phyloP scores from a whole-genome alignment of 345 rosid species.

The Cardamine occulta region DNA sequence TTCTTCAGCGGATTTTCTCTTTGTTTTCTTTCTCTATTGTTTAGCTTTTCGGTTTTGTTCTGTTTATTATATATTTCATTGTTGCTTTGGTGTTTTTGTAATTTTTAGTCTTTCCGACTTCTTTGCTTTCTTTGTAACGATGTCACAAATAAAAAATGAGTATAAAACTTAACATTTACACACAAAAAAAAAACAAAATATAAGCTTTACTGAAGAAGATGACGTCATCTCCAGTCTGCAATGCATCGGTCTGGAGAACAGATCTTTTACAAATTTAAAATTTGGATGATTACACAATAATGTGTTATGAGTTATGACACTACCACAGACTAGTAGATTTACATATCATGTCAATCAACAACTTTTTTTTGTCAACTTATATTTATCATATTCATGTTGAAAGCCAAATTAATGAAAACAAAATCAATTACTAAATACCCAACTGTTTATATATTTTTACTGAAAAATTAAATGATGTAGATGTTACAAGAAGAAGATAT shows the following conservation, averaged over 20 bases:
- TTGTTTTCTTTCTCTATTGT: no score
- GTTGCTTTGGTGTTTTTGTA: no score
- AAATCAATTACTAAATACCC: background rate
- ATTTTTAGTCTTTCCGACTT: no score
- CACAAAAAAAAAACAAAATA: no score
- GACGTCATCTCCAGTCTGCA: background rate
- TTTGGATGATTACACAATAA: background rate
- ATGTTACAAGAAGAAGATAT: constrained; percentile 6
- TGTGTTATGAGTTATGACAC: background rate
- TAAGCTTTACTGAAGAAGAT: background rate
- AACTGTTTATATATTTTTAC: background rate
- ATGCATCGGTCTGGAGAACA: background rate
- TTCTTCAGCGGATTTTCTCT: no score
- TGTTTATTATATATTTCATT: no score
- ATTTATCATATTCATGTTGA: no score
- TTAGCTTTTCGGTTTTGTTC: no score
- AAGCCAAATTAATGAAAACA: background rate
- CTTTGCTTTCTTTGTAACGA: no score
- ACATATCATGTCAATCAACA: background rate
- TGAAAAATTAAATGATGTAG: constrained; percentile 10
- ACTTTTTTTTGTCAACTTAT: background rate
- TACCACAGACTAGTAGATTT: background rate
- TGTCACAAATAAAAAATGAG: no score
- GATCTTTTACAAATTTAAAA: background rate
- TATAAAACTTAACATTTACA: no score